phyloP scores from a whole-genome alignment of 1,284 basidiomycete genomes.

The Rhodotorula sp. region DNA sequence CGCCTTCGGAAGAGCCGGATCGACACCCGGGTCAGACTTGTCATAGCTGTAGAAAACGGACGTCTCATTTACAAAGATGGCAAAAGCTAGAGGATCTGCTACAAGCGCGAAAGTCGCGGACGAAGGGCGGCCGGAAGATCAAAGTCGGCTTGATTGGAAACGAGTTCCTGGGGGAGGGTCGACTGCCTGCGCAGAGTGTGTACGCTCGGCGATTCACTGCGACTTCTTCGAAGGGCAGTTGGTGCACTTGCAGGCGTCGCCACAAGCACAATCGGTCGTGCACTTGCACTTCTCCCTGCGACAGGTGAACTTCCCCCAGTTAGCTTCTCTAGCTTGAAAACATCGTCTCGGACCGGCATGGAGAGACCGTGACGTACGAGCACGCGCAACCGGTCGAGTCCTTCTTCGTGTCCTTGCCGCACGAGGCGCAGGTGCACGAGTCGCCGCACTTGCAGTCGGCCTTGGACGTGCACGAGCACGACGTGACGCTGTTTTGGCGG shows the following conservation, averaged over 20 bases:
- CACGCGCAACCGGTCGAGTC: background rate
- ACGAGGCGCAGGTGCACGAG: constrained; percentile 20
- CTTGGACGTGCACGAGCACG: constrained; percentile 12
- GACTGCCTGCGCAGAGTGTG: no score
- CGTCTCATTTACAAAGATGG: no score
- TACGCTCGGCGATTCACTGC: background rate
- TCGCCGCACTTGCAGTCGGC: constrained; percentile 11
- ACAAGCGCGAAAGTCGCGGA: no score
- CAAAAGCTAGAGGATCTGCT: no score
- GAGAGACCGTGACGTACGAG: background rate
- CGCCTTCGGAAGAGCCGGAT: no score
- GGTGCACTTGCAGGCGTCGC: background rate
- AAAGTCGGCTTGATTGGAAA: no score
- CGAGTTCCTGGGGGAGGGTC: no score
- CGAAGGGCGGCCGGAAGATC: no score
- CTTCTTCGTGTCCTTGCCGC: background rate
- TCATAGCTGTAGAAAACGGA: no score
- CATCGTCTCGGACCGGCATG: no score
- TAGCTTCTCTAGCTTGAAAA: no score
- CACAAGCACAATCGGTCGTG: background rate
- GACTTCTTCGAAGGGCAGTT: background rate
- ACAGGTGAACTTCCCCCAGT: background rate
- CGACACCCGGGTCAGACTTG: no score
- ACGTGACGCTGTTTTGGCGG: background rate
- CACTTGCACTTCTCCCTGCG: background rate